phyloP scores from a whole-genome alignment of 768 basidiomycete species.

The Boletus sp. region DNA sequence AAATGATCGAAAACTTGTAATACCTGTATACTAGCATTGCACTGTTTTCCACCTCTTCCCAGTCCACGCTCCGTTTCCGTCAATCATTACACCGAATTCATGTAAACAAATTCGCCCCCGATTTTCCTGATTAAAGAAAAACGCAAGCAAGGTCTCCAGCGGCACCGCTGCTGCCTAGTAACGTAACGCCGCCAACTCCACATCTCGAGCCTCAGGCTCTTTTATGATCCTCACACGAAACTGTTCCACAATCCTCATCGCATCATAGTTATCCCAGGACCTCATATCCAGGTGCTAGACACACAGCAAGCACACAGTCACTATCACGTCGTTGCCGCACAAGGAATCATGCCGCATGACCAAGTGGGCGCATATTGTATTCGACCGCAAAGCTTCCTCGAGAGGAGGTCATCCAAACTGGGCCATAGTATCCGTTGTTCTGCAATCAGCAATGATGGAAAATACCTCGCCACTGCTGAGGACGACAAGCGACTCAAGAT shows the following conservation, averaged over 20 bases:
- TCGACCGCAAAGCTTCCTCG: constrained; percentile 40
- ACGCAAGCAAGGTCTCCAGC: too few species aligned
- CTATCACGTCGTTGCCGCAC: neutral
- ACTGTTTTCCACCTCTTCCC: too few species aligned
- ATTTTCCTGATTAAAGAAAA: too few species aligned
- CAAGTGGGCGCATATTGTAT: constrained; percentile 51
- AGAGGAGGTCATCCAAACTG: constrained; percentile 42
- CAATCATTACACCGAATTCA: too few species aligned
- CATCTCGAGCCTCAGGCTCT: too few species aligned
- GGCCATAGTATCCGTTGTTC: constrained; percentile 62
- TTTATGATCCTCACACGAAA: constrained; percentile 51
- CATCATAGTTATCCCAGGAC: constrained; percentile 53
- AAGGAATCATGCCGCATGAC: constrained; percentile 25
- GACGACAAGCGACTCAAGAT: constrained; percentile 84
- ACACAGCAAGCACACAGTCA: constrained; percentile 42
- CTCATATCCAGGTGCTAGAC: constrained; percentile 61
- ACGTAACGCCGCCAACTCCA: too few species aligned
- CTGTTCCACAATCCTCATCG: constrained; percentile 39
- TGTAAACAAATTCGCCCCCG: too few species aligned
- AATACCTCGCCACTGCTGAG: constrained; percentile 58
- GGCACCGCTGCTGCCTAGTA: too few species aligned
- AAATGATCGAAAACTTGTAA: too few species aligned
- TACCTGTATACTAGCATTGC: too few species aligned
- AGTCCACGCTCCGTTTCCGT: too few species aligned
- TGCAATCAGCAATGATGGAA: constrained; percentile 44